These are phyloP conservation scores for Chaetomiaceae sp. DNA, from an alignment of 2,329 filamentous ascomycete species.

Conservation along the genomic window DNA sequence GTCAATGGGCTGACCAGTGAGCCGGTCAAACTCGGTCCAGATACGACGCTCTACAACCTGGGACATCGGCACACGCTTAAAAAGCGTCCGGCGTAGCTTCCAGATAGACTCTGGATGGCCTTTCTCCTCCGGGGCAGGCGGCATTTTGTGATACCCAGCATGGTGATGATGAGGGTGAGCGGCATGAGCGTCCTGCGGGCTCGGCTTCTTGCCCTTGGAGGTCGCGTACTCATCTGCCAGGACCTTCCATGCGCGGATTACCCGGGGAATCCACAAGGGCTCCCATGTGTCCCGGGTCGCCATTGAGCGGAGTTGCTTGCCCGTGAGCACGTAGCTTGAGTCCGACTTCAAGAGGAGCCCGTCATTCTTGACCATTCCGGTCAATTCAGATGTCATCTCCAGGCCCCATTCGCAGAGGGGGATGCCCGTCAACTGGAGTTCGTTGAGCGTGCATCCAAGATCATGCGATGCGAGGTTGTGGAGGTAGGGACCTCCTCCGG, in stretches of 20 bases:
- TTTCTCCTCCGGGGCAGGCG: constrained; percentile 38
- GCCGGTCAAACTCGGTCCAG: constrained; percentile 45
- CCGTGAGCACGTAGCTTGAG: constrained; percentile 39
- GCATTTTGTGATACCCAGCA: constrained; percentile 30
- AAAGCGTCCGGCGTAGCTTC: constrained; percentile 39
- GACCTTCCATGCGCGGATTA: constrained; percentile 42
- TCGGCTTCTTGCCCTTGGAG: constrained; percentile 23
- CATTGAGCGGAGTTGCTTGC: constrained; percentile 38
- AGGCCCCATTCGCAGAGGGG: constrained; percentile 45
- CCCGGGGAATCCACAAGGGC: constrained; percentile 32
- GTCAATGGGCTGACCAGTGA: constrained; percentile 10
- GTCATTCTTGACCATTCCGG: constrained; percentile 50
- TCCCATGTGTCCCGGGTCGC: not conserved
- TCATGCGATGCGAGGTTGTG: constrained; percentile 51
- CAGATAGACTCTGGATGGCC: constrained; percentile 39
- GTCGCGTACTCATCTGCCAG: constrained; percentile 20
- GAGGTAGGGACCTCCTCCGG: constrained; percentile 40
- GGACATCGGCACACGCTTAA: constrained; percentile 45
- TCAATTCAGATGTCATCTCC: constrained; percentile 44
- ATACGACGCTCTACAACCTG: constrained; percentile 38
- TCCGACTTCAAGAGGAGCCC: constrained; percentile 46
- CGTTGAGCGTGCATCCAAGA: constrained; percentile 48
- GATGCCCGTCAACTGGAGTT: constrained; percentile 49
- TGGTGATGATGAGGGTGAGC: constrained; percentile 8
- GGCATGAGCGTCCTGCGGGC: constrained; percentile 23